Evolutionary conservation across 352 stramenopile species (phyloP), one percentile per base, ranked within the genome.

Genomic region (Saprolegnia diclina): DNA sequence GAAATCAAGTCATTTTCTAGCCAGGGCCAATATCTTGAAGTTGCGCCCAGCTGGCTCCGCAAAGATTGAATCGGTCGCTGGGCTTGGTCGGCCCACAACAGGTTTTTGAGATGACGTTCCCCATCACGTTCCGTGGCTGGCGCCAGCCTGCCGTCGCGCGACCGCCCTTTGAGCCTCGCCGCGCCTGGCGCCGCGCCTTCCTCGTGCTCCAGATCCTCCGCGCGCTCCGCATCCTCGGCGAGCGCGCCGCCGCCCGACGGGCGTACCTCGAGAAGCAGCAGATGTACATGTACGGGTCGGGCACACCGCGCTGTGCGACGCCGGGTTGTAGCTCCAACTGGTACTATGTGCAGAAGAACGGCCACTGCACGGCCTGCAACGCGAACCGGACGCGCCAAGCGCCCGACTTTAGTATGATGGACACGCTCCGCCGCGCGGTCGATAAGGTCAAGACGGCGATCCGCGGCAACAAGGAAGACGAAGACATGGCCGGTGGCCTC

Each of bases 281-380:
- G 18, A 52, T 61, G 24, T 52, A 52, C 63, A 69, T 69, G 63
- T 69, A 69, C 32, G 63, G 63, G n/a, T 44, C 5, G 18, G 50
- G 63, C 53, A 22, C 32, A n/a, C 63, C 63, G 37, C 63, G 63
- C 7, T 69, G 63, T 26, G 63, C 63, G n/a, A 69, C 63, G 7
- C 63, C 63, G 7, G 63, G 63, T 2, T 69, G 63, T 22, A 24
- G 7, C n/a, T 69, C 63, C 7, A 52, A 69, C 52, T 69, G 63
- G 63, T 69, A 69, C 26, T 69, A 69, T 44, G 63, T 69, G 19
- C 63, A 69, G 53, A 69, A 69, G 46, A 69, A 69, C 24, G 63
- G 63, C n/a, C 63, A 69, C 26, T 69, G 63, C 26, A 69, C 63
- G 38, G 42, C 63, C 19, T 69, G 63, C 63, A 69, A 69, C n/a